Conservation (phyloP, 2,329 filamentous ascomycete genomes). For the Coniochaeta sp. region DNA sequence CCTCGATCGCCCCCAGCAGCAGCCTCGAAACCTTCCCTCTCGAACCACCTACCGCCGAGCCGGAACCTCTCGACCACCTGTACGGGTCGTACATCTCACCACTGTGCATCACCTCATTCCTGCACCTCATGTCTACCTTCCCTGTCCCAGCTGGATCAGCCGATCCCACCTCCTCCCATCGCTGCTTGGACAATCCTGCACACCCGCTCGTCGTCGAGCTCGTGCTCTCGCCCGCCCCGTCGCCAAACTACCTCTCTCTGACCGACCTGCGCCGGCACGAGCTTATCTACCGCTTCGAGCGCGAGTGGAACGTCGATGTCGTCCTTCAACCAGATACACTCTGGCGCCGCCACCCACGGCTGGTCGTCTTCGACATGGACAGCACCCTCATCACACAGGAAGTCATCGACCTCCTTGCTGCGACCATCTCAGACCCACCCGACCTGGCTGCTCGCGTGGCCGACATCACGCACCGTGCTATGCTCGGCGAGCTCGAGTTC, state of each 20-base stretch:
- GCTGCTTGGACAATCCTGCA: constrained; percentile 53
- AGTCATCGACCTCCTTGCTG: constrained; percentile 91
- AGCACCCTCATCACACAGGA: constrained; percentile 95
- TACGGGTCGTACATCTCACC: constrained; percentile 60
- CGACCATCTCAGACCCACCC: constrained; percentile 58
- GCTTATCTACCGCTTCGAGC: constrained; percentile 75
- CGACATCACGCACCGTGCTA: constrained; percentile 84
- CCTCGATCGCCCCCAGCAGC: constrained; percentile 52
- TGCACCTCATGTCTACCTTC: constrained; percentile 58
- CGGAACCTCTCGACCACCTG: constrained; percentile 54
- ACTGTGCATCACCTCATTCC: constrained; percentile 57
- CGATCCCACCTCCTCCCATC: constrained; percentile 52
- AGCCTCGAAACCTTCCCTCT: constrained; percentile 52
- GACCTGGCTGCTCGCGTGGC: constrained; percentile 78
- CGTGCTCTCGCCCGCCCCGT: constrained; percentile 52
- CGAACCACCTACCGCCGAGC: constrained; percentile 47
- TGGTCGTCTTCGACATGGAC: constrained; percentile 98
- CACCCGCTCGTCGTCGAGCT: constrained; percentile 60
- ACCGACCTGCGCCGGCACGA: constrained; percentile 71
- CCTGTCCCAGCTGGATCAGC: constrained; percentile 43
- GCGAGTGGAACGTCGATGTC: constrained; percentile 83
- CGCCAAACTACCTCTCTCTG: constrained; percentile 56
- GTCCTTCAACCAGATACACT: constrained; percentile 67
- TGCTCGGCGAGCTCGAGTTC: constrained; percentile 95
- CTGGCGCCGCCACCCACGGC: constrained; percentile 70